These are phyloP conservation scores for Lepidium africanum DNA, from an alignment of 345 rosid genomes.

Conservation along the genomic window DNA sequence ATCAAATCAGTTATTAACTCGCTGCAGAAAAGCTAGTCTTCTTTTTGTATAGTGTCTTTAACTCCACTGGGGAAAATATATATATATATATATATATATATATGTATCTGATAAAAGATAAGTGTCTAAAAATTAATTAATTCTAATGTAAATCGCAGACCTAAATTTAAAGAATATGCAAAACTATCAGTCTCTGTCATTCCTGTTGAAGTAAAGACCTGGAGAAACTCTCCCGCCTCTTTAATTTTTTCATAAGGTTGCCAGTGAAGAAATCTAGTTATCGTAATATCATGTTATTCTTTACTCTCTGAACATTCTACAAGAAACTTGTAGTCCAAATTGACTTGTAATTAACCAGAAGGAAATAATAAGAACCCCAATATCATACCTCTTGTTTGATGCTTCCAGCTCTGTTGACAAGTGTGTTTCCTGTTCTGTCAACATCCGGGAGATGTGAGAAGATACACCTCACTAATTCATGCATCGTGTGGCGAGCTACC, in stretches of 20 bases:
- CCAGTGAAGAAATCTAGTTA: slow-evolving; percentile 7
- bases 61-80: background rate
- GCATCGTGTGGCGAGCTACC: slow-evolving; percentile 93
- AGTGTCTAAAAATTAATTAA: background rate
- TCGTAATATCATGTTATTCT: background rate
- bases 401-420: slow-evolving; percentile 63
- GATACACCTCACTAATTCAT: slow-evolving; percentile 83
- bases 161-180: background rate
- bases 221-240: too few species aligned
- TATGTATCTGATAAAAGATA: background rate
- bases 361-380: slow-evolving; percentile 9
- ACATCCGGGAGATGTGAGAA: slow-evolving; percentile 83
- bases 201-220: background rate
- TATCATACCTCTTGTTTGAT: slow-evolving; percentile 56
- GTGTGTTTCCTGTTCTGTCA: slow-evolving; percentile 62
- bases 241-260: background rate
- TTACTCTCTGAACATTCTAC: background rate
- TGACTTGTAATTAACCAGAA: slow-evolving; percentile 2
- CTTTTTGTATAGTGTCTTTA: background rate
- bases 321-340: background rate
- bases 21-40: background rate
- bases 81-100: background rate
- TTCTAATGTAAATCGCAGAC: background rate
- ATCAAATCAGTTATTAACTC: background rate
- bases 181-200: slow-evolving; percentile 7